Base-by-base conservation (phyloP, 2,329 filamentous ascomycete species). In the Penicillium glabrum region DNA sequence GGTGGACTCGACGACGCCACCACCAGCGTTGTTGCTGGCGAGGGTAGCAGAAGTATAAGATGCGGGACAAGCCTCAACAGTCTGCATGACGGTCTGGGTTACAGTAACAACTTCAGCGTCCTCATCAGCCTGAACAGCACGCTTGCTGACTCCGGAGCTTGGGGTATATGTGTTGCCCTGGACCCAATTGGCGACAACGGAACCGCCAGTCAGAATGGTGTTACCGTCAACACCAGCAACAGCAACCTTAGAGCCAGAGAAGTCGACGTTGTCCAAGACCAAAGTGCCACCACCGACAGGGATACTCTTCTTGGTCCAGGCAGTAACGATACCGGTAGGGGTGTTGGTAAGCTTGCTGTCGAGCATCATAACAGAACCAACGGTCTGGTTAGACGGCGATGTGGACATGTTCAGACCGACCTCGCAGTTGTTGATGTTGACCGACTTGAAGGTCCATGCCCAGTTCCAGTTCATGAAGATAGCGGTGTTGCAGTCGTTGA, bases 381-480 rank as follows among this genome's bases (percentile, higher is more conserved):
- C 92, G 11, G 86, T 89, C 77, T 95, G 89, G 65, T 81, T 77
- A 31, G 79, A 72, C 26, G 80, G 84, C 48, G 85, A 83, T 64
- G 83, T 84, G 52, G 88, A 84, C 86, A 96, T 91, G 75, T 96
- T 89, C 61, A 96, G 79, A 54, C 90, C 91, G 39, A 93, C 76
- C n/a, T 80, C 77, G 70, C 88, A 90, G 71, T 88, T 86, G 72
- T 91, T 86, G 75, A 96, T 90, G 46, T 78, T 82, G 37, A 96
- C 65, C 35, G 85, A 89, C 71, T 93, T 91, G 76, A 95, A 85
- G 45, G 88, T 86, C 88, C 89, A 96, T 19, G 86, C 80, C 91
- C 91, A 96, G 78, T 93, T 90, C 91, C 91, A 96, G 80, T 92
- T 92, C 86, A 95, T 89, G 77, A 85, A 91, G 61, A 96, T 86